Base-by-base conservation (phyloP, 306 rosid genomes). In the Pterocarpus macrocarpus region DNA sequence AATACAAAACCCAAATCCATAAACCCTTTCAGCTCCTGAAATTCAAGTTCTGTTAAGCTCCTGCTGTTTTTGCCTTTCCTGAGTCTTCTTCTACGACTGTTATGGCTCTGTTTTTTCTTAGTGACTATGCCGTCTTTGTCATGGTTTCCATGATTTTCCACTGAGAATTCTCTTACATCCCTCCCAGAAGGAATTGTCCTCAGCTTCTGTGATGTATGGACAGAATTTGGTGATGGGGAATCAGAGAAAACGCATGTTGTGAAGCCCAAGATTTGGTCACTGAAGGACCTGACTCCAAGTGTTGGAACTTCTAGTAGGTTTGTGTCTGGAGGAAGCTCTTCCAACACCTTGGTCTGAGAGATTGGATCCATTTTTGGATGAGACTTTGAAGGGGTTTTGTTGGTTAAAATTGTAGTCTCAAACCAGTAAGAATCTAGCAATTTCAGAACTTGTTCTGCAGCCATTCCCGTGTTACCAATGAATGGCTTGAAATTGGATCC, bases 1-100 rank as follows among this genome's bases (percentile, higher is more conserved):
- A 94, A 94, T 44, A 85, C 94, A 77, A 87, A 94, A n/a, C 98
- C 98, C 84, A 94, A 78, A 92, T 94, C 98, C 94, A 90, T 92
- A 81, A 94, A 90, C 71, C 97, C 96, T 71, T 94, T 94, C 0
- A 92, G 87, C 71, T 94, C 98, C 69, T 81, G 75, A 75, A 89
- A 87, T 82, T 94, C 97, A 33, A 92, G 94, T 53, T 90, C 93
- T 2, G 97, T 73, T 76, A 90, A 68, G 80, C 98, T 91, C 82
- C 84, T 89, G 10, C 83, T 66, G 22, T 68, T 68, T 34, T 52
- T 69, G 4, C 68, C 70, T 35, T 13, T 33, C 13, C 36, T 78
- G 7, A 11, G 63, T 59, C 62, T 64, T 55, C 35, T 69, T 45
- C 79, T 33, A 4, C 58, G 71, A 17, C 43, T 77, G 22, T 76